Evolutionary conservation across 1,284 basidiomycete genomes (phyloP), one percentile per base, ranked within the genome.

Genomic region (Puccinia horiana): DNA sequence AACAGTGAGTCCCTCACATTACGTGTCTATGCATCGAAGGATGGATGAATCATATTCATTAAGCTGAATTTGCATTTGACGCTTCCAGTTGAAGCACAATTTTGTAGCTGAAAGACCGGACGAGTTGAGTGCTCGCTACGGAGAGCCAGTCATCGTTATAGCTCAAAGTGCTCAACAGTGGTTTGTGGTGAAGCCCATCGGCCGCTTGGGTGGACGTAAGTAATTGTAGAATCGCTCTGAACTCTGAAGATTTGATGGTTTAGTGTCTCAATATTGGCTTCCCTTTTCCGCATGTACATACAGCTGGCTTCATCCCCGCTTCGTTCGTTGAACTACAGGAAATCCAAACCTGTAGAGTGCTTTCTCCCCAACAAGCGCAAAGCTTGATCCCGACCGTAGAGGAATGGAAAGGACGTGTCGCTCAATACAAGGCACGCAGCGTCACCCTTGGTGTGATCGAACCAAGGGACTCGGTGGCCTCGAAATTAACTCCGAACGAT

Each of bases 61-160:
- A 6, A 47, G 37, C 42, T 63, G 61, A 63, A 37, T 35, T 35
- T 35, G 32, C 6, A 16, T 26, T n/a, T 14, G 9, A 35, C 44
- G 26, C 52, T 35, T 73, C 12, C 29, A 80, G 77, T 44, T 80
- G 44, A 52, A 80, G 56, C 47, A 54, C 49, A 69, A 47, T 11
- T 80, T 80, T 72, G 35, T 29, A 20, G 77, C 67, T 54, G 77
- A 80, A 40, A 8, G 77, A 54, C n/a, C 77, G 16, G 77, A 80
- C 70, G 77, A 80, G 37, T 40, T 80, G 32, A 67, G 47, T 29
- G 77, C 77, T 5, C 44, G 69, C 14, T 44, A 49, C 23, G 77
- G 77, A 20, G 77, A 80, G 26, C 54, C 77, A 47, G 37, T 94
- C 52, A 93, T 93, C n/a, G 86, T 88, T 72, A 88, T 88, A 35